Evolutionary conservation across 2,329 filamentous ascomycete species (phyloP), one percentile per base, ranked within the genome.

Genomic region (Colletotrichum sp.): DNA sequence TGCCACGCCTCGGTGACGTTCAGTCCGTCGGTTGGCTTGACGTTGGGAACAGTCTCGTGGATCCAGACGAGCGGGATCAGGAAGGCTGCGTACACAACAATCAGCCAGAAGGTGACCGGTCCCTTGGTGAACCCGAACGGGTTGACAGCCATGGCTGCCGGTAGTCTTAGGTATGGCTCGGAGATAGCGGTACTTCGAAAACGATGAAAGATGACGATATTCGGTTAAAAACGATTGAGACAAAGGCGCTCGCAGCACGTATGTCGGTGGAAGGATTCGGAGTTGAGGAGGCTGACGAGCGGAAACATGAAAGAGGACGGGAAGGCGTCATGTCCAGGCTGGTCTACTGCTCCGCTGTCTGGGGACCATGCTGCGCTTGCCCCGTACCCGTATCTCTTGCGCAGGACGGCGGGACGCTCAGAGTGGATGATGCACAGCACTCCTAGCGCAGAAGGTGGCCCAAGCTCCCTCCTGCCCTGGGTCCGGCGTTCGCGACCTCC

Each of bases 1-100:
- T 89, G 85, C 96, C 96, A 99, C 49, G 96, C 95, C 85, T 98
- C 93, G 4, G 93, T 94, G 69, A 99, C 86, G 81, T 98, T 95
- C 81, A 98, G 87, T 21, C 95, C 96, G 49, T 90, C 90, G 8
- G 86, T 86, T 12, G 85, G 87, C 52, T 89, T 87, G 49, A 88
- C 87, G 0, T 92, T 89, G 24, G 90, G 95, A 10, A 98, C 94
- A 32, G 91, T 91, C 84, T 95, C 93, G 82, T 98, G 95, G 77
- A 96, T 89, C 80, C 94, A 88, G 72, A 97, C 86, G 69, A 96
- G 88, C 75, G 92, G 93, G 57, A 95, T 91, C 81, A 95, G 87
- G 64, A 99, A 86, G 71, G 94, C 94, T 72, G 97, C 88, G 85
- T 99, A 99, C 76, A 95, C 88, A 77, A 92, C 82, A 15, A 92